Percentiles rank a stretch among this genome's conserved stretches.
These are phyloP conservation scores for Irpex lacteus DNA, from an alignment of 1,284 basidiomycete genomes.

Conservation along the genomic window DNA sequence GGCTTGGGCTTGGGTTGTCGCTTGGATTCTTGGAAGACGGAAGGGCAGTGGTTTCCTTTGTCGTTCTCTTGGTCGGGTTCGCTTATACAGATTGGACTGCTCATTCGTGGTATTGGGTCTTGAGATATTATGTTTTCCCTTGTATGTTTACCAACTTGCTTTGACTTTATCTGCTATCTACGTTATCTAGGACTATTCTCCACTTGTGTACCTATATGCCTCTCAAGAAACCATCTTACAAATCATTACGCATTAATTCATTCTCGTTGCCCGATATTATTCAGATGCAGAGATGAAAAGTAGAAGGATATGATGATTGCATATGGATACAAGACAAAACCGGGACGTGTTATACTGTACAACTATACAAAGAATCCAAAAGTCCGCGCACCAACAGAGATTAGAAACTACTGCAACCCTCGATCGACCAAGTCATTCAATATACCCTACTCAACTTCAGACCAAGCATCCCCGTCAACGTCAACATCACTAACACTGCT, in stretches of 20 bases:
- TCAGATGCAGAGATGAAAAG: too few relatives aligned
- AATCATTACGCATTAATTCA: too few relatives aligned
- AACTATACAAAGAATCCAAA: background rate
- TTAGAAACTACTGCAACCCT: background rate
- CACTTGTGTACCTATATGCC: background rate
- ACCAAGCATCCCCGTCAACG: background rate
- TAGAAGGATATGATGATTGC: too few relatives aligned
- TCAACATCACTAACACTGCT: background rate
- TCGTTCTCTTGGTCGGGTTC: too few relatives aligned
- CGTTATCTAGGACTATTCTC: background rate
- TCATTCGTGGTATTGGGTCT: background rate
- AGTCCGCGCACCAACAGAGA: background rate
- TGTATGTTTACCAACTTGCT: background rate
- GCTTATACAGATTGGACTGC: too few relatives aligned
- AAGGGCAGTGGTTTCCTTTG: background rate
- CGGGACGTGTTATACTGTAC: background rate
- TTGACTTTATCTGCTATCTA: conserved; percentile 1
- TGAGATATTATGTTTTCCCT: background rate
- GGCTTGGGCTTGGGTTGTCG: too few relatives aligned
- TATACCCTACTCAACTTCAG: background rate
- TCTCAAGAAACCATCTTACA: too few relatives aligned
- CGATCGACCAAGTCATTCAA: background rate
- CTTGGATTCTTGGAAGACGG: background rate
- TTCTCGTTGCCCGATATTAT: too few relatives aligned
- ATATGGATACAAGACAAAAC: background rate